Conservation (phyloP, 2,329 filamentous ascomycete species). For the Talaromyces sp. region DNA sequence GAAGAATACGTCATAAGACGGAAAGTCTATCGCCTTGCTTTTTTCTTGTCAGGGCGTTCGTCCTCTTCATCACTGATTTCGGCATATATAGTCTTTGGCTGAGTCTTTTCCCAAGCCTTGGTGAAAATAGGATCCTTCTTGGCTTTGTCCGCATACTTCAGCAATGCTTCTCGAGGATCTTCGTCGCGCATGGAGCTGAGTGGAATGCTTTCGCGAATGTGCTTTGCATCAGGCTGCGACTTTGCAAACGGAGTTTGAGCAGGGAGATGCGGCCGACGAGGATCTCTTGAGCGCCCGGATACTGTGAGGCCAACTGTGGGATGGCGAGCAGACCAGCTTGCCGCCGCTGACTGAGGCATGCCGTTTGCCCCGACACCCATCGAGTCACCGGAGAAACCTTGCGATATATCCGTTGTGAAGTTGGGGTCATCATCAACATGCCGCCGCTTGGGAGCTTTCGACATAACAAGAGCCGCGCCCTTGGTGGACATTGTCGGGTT, state of each 20-base stretch:
- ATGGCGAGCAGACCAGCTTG: slow-evolving; percentile 56
- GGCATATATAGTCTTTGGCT: slow-evolving; percentile 87
- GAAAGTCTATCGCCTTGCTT: slow-evolving; percentile 23
- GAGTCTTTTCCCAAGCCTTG: slow-evolving; percentile 84
- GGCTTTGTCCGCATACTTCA: slow-evolving; percentile 92
- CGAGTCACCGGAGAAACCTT: slow-evolving; percentile 77
- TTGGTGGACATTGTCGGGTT: slow-evolving; percentile 75
- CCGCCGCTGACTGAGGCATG: slow-evolving; percentile 74
- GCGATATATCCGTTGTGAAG: slow-evolving; percentile 76
- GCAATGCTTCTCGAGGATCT: slow-evolving; percentile 84
- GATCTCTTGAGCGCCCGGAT: slow-evolving; percentile 73
- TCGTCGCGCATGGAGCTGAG: slow-evolving; percentile 92
- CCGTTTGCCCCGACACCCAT: slow-evolving; percentile 65
- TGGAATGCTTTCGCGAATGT: slow-evolving; percentile 83
- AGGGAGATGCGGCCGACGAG: slow-evolving; percentile 78
- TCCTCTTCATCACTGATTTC: slow-evolving; percentile 79
- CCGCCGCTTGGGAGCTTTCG: slow-evolving; percentile 85
- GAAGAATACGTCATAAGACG: neutral
- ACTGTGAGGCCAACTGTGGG: slow-evolving; percentile 71
- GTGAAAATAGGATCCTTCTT: slow-evolving; percentile 94
- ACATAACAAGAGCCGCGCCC: slow-evolving; percentile 86
- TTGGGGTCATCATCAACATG: slow-evolving; percentile 91
- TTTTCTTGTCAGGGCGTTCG: slow-evolving; percentile 64
- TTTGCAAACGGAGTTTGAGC: slow-evolving; percentile 85
- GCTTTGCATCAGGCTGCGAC: slow-evolving; percentile 80